Evolutionary conservation across 2,329 filamentous ascomycete species (phyloP).

Genomic region (Phialophora expanda): DNA sequence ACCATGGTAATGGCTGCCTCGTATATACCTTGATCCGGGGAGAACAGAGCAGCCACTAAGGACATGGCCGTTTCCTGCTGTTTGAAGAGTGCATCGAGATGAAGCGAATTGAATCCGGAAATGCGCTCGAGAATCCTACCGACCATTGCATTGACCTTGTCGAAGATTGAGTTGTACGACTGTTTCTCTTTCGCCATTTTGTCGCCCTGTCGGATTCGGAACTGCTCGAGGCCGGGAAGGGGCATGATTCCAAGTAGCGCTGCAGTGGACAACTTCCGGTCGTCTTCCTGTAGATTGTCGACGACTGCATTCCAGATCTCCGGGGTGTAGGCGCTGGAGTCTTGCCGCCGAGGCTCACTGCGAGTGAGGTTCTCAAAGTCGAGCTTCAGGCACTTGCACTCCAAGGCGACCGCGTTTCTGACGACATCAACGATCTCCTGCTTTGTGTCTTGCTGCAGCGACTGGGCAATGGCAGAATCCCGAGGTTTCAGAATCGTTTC

Average conservation of each 20-base stretch:
- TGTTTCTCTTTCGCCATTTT: conserved; percentile 59
- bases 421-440: conserved; percentile 66
- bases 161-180: conserved; percentile 79
- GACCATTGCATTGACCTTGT: conserved; percentile 66
- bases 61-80: conserved; percentile 72
- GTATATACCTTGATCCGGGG: conserved; percentile 77
- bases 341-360: conserved; percentile 66
- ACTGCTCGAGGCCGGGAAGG: conserved; percentile 76
- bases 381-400: conserved; percentile 71
- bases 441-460: conserved; percentile 56
- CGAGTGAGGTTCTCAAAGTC: conserved; percentile 71
- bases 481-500: conserved; percentile 62
- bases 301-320: conserved; percentile 80
- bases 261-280: conserved; percentile 73
- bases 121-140: conserved; percentile 77
- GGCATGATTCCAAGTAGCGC: conserved; percentile 73
- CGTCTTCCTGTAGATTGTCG: conserved; percentile 68
- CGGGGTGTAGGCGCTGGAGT: conserved; percentile 71
- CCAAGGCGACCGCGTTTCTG: conserved; percentile 69
- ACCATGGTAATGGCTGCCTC: conserved; percentile 81
- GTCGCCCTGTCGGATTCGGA: conserved; percentile 57
- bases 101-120: conserved; percentile 72
- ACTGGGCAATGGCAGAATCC: conserved; percentile 52
- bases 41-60: conserved; percentile 79
- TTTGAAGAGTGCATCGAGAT: conserved; percentile 72